These are phyloP conservation scores for Verticillium nonalfalfae DNA, from an alignment of 2,329 filamentous ascomycete genomes.

Conservation along the genomic window DNA sequence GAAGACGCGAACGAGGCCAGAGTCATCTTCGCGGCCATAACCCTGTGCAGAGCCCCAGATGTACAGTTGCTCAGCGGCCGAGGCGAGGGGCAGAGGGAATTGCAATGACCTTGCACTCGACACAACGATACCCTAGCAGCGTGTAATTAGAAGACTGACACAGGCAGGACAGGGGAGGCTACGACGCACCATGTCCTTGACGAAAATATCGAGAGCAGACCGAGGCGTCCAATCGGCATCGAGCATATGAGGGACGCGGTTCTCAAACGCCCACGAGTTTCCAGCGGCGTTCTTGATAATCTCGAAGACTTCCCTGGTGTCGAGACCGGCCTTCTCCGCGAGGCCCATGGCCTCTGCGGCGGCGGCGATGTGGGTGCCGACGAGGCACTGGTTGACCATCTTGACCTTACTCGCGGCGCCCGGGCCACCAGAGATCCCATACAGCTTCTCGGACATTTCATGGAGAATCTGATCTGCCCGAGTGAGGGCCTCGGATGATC, in stretches of 20 bases:
- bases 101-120: constrained; percentile 18
- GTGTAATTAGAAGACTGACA: neutral
- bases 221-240: constrained; percentile 28
- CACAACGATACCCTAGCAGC: constrained; percentile 18
- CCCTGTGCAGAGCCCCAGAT: constrained; percentile 18
- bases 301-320: constrained; percentile 32
- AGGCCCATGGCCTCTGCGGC: constrained; percentile 56
- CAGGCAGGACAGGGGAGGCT: neutral
- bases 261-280: constrained; percentile 58
- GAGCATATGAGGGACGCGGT: constrained; percentile 48
- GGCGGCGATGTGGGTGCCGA: constrained; percentile 56
- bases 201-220: constrained; percentile 26
- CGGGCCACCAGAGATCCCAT: constrained; percentile 42
- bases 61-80: constrained; percentile 24
- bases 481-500: constrained; percentile 41
- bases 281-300: constrained; percentile 40
- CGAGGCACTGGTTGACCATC: constrained; percentile 56
- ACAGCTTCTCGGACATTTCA: constrained; percentile 27
- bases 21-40: constrained; percentile 19
- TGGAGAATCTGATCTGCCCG: constrained; percentile 17
- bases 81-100: constrained; percentile 27
- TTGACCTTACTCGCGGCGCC: constrained; percentile 50
- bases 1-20: constrained; percentile 19
- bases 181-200: constrained; percentile 25
- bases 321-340: constrained; percentile 47